Evolutionary conservation across 139 green algal genomes (phyloP), one percentile per base, ranked within the genome.

Genomic region (Chlorella sp.): DNA sequence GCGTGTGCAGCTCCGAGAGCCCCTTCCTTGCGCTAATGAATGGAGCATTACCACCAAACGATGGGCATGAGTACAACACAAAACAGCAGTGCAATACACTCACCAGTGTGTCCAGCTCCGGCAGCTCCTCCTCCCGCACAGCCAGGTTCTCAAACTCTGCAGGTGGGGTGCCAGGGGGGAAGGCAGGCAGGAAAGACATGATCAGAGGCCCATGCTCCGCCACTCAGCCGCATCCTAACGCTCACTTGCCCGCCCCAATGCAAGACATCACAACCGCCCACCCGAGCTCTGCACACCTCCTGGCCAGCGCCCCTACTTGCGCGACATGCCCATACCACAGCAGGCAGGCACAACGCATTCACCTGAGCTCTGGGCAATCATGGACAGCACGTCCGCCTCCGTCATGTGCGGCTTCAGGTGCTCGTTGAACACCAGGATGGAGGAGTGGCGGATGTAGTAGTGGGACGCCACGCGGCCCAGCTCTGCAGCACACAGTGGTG

Each of bases 131-230:
- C 88, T 99, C 95, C n/a, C 97, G 81, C 60, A 99, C 92, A 70
- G 90, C 91, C 75, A 99, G 94, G 85, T 96, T 96, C 83, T 98
- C 95, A 92, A 99, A 99, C 92, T 99, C 97, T 32, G 86, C 64
- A 38, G 34, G 36, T n/a, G 47, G 62, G 18, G n/a, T n/a, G 17
- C 17, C 28, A 63, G 60, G n/a, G n/a, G n/a, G n/a, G n/a, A n/a
- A n/a, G n/a, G n/a, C n/a, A n/a, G n/a, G n/a, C n/a, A n/a, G n/a
- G n/a, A n/a, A n/a, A n/a, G n/a, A n/a, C n/a, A n/a, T n/a, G n/a
- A n/a, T n/a, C n/a, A n/a, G n/a, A n/a, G n/a, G n/a, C n/a, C n/a
- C n/a, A n/a, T n/a, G n/a, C n/a, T n/a, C n/a, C n/a, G n/a, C n/a
- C n/a, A n/a, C n/a, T n/a, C n/a, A n/a, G n/a, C n/a, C n/a, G n/a